Conservation (phyloP, 371 early-diverging fungal species). For the Mortierella sp. region DNA sequence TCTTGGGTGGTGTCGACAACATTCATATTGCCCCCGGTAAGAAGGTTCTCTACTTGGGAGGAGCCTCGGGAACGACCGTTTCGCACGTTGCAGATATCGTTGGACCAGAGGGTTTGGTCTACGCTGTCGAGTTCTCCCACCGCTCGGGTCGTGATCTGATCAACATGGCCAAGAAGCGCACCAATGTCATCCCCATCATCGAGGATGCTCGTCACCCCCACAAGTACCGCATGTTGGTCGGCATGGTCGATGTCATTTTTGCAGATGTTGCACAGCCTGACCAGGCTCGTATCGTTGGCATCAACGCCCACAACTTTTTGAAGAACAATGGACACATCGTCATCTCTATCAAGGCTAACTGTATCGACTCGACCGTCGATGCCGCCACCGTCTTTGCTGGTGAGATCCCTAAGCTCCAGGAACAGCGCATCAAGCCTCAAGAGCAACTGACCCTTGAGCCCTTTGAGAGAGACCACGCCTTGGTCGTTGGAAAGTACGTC, state of each 20-base stretch:
- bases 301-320: conserved; percentile 99
- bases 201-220: conserved; percentile 99
- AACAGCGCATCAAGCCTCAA: conserved; percentile 98
- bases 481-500: conserved; percentile 96
- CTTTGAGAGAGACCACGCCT: conserved; percentile 99
- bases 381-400: conserved; percentile 99
- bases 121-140: conserved; percentile 99
- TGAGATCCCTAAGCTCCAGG: conserved; percentile 99
- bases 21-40: conserved; percentile 97
- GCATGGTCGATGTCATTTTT: conserved; percentile 99
- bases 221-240: conserved; percentile 99
- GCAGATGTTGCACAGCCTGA: conserved; percentile 99
- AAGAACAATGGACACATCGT: conserved; percentile 99
- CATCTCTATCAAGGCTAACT: conserved; percentile 99
- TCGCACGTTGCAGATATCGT: conserved; percentile 99
- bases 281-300: conserved; percentile 99
- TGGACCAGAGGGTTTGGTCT: conserved; percentile 98
- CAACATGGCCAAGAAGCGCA: conserved; percentile 99
- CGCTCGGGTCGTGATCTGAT: conserved; percentile 99
- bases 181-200: conserved; percentile 99
- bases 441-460: conserved; percentile 99
- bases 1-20: conserved; percentile 99
- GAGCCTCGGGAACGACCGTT: conserved; percentile 99
- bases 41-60: conserved; percentile 99
- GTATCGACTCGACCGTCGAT: conserved; percentile 99